Evolutionary conservation across 257 asterid genomes (phyloP).

Genomic region (Marsdenia floribunda): DNA sequence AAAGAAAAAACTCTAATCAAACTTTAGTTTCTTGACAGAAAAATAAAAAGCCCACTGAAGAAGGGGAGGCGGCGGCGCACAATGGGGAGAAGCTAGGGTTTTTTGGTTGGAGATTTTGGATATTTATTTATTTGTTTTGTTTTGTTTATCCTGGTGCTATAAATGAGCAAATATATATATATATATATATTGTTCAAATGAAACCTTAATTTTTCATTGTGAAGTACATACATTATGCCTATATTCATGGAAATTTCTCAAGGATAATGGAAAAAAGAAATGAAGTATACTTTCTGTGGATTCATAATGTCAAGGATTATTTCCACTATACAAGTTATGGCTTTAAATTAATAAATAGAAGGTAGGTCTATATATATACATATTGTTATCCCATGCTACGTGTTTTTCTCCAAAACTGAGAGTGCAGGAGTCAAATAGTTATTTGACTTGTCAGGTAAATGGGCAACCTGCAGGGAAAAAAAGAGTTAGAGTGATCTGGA

Average conservation of each 20-base stretch:
- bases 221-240: too few relatives aligned
- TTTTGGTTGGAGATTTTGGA: too few relatives aligned
- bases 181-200: too few relatives aligned
- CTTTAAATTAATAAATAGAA: background rate
- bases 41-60: too few relatives aligned
- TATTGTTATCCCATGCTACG: slow-evolving; percentile 27
- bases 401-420: slow-evolving; percentile 86
- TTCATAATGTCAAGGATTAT: background rate
- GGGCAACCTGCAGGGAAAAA: slow-evolving; percentile 76
- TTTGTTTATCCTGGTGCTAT: too few relatives aligned
- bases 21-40: too few relatives aligned
- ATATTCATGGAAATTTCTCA: background rate
- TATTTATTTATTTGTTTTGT: too few relatives aligned
- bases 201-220: too few relatives aligned
- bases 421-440: slow-evolving; percentile 98
- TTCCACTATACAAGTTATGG: background rate
- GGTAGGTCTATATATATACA: background rate
- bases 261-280: background rate
- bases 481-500: background rate
- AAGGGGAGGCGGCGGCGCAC: too few relatives aligned
- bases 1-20: too few relatives aligned
- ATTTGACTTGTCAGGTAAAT: slow-evolving; percentile 95
- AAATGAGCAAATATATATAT: background rate
- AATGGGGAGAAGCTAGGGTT: too few relatives aligned
- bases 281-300: background rate